Conservation (phyloP, 2,329 filamentous ascomycete genomes). For the Lecanicillium sp. region DNA sequence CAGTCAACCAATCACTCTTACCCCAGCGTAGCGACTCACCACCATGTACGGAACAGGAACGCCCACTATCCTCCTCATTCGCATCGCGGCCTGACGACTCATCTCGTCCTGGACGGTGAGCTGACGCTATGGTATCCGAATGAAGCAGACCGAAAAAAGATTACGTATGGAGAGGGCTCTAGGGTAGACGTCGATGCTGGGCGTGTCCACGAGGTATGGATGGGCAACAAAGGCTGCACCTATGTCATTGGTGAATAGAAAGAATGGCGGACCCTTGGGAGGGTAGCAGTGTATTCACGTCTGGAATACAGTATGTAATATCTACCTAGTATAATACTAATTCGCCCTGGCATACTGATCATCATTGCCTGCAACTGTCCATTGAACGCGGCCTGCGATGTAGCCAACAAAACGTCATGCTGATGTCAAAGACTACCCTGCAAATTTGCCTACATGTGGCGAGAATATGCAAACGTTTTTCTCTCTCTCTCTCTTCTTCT, state of each 20-base stretch:
- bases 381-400: too few species aligned
- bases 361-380: too few species aligned
- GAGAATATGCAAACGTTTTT: too few species aligned
- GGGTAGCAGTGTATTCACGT: too few species aligned
- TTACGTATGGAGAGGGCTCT: conserved; percentile 51
- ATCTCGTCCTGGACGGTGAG: conserved; percentile 57
- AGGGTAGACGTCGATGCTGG: conserved; percentile 60
- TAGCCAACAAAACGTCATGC: too few species aligned
- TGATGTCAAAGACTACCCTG: too few species aligned
- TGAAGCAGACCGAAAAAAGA: conserved; percentile 46
- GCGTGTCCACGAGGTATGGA: conserved; percentile 61
- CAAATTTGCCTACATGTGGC: too few species aligned
- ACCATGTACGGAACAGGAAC: conserved; percentile 43
- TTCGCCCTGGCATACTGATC: too few species aligned
- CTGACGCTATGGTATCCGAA: conserved; percentile 61
- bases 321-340: too few species aligned
- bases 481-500: too few species aligned
- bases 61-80: conserved; percentile 61
- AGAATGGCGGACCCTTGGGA: not conserved
- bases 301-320: too few species aligned
- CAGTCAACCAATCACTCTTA: not conserved
- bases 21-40: not conserved
- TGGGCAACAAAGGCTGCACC: conserved; percentile 58
- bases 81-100: conserved; percentile 58
- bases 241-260: conserved; percentile 56